Conservation (phyloP, 805 yeast species). For the Scheffersomyces lignosus region DNA sequence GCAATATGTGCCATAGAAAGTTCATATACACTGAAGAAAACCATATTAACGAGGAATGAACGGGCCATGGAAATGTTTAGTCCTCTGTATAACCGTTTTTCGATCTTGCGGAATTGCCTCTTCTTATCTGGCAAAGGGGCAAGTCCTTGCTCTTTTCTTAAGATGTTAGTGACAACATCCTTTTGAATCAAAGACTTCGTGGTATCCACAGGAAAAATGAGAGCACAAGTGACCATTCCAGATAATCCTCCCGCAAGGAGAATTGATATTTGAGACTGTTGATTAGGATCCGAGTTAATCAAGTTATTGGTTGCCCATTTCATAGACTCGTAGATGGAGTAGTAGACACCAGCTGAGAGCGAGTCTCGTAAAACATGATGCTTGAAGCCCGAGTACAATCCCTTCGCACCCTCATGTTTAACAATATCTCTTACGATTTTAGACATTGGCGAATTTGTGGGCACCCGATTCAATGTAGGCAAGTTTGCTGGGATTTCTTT, state of each 20-base stretch:
- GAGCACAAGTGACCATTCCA: conserved; percentile 73
- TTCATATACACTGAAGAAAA: conserved; percentile 74
- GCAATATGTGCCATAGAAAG: conserved; percentile 58
- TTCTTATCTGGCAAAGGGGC: conserved; percentile 35
- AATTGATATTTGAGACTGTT: conserved; percentile 30
- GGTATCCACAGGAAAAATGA: conserved; percentile 81
- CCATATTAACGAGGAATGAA: conserved; percentile 71
- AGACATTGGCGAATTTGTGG: conserved; percentile 30
- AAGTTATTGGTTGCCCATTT: conserved; percentile 48
- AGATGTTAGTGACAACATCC: conserved; percentile 68
- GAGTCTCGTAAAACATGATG: conserved; percentile 71
- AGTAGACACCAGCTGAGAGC: conserved; percentile 70
- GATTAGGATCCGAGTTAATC: conserved; percentile 25
- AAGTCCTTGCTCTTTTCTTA: conserved; percentile 50
- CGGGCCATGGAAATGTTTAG: conserved; percentile 72
- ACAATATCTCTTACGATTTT: conserved; percentile 50
- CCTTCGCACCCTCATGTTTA: conserved; percentile 57
- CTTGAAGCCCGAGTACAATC: conserved; percentile 71
- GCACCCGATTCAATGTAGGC: neutral
- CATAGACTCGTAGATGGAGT: conserved; percentile 70
- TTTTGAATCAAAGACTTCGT: conserved; percentile 73
- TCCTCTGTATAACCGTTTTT: conserved; percentile 66
- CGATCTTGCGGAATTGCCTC: conserved; percentile 32
- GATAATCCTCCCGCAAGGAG: conserved; percentile 73
- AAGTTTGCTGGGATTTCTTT: conserved; percentile 12